phyloP scores from a whole-genome alignment of 2,329 filamentous ascomycete genomes.

The Apiospora kogelbergensis region DNA sequence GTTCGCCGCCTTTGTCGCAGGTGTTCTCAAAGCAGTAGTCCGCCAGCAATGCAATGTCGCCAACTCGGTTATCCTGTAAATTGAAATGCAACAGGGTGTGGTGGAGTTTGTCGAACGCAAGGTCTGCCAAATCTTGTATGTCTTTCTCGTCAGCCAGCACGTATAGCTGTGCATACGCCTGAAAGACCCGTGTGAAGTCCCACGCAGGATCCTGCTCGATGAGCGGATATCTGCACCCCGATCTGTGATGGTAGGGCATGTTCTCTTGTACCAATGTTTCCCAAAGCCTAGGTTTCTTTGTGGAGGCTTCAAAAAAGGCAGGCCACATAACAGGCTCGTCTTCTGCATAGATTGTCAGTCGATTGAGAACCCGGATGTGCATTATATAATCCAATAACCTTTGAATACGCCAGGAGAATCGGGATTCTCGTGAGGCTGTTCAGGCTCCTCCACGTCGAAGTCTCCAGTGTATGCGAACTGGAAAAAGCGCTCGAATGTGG shows the following conservation, averaged over 20 bases:
- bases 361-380: too few relatives aligned
- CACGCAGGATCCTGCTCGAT: conserved; percentile 23
- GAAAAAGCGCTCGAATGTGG: conserved; percentile 47
- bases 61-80: conserved; percentile 15
- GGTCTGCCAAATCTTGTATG: conserved; percentile 31
- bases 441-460: conserved; percentile 33
- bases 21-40: conserved; percentile 37
- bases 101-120: conserved; percentile 25
- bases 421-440: conserved; percentile 29
- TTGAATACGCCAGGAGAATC: too few relatives aligned
- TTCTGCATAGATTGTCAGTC: too few relatives aligned
- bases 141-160: conserved; percentile 19
- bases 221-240: background rate
- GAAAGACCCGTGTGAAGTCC: conserved; percentile 31
- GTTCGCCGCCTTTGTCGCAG: conserved; percentile 3
- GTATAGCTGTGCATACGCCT: conserved; percentile 39
- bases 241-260: background rate
- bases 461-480: conserved; percentile 50
- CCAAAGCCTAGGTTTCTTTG: background rate
- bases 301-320: too few relatives aligned
- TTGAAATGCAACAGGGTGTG: background rate
- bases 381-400: too few relatives aligned
- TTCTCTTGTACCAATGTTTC: background rate
- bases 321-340: too few relatives aligned
- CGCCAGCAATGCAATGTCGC: conserved; percentile 32